phyloP scores from a whole-genome alignment of 2,329 filamentous ascomycete genomes.

The Penicillium sp. region DNA sequence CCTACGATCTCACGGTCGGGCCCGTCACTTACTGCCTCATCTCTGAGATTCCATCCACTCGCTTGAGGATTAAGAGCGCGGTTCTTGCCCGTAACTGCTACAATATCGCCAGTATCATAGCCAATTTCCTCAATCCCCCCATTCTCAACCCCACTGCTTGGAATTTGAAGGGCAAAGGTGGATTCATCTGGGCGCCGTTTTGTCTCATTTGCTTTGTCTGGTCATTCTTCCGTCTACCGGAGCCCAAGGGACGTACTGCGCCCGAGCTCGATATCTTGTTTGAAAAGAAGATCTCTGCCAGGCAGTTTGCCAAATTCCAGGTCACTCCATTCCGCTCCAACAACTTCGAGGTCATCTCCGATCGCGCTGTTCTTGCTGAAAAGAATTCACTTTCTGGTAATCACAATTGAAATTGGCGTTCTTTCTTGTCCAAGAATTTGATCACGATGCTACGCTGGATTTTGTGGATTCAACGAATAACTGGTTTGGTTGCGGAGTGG shows the following conservation, averaged over 20 bases:
- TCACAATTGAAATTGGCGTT: neutral
- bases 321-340: neutral
- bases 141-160: conserved; percentile 36
- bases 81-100: conserved; percentile 52
- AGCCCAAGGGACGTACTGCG: conserved; percentile 44
- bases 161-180: conserved; percentile 38
- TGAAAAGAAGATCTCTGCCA: conserved; percentile 38
- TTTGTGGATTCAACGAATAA: neutral
- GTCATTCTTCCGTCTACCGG: conserved; percentile 47
- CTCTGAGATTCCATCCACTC: conserved; percentile 53
- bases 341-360: neutral
- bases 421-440: neutral
- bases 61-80: conserved; percentile 55
- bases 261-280: conserved; percentile 45
- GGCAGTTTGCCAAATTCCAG: conserved; percentile 31
- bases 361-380: neutral
- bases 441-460: neutral
- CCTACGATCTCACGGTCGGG: conserved; percentile 56
- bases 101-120: conserved; percentile 50
- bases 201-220: conserved; percentile 38
- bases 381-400: neutral
- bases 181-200: conserved; percentile 45
- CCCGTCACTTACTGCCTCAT: conserved; percentile 54
- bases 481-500: neutral
- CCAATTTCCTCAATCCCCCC: conserved; percentile 36